phyloP scores from a whole-genome alignment of 164 flowering plant species.

The Tetrastigma voinierianum region DNA sequence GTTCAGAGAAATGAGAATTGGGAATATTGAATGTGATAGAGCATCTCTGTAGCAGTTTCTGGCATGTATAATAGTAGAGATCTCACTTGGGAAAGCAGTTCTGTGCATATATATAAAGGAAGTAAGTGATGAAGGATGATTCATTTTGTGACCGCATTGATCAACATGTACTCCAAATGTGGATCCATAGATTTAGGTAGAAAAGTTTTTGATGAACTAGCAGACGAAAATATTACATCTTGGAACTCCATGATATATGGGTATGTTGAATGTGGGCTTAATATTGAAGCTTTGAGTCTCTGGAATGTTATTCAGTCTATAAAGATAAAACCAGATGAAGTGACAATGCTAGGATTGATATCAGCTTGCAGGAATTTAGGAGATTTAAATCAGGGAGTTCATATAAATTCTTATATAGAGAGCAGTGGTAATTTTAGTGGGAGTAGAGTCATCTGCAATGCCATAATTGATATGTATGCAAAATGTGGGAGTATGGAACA shows the following conservation, averaged over 20 bases:
- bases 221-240: constrained; percentile 16
- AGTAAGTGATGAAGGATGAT: constrained; percentile 10
- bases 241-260: constrained; percentile 32
- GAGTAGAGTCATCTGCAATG: constrained; percentile 13
- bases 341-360: constrained; percentile 29
- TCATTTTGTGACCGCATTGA: constrained; percentile 24
- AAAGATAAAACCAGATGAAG: constrained; percentile 27
- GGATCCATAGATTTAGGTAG: constrained; percentile 19
- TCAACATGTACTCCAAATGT: constrained; percentile 33
- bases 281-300: constrained; percentile 16
- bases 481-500: constrained; percentile 34
- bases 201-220: constrained; percentile 23
- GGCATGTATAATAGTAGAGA: constrained; percentile 22
- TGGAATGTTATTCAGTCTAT: constrained; percentile 16
- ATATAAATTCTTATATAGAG: constrained; percentile 20
- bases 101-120: constrained; percentile 14
- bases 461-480: constrained; percentile 52
- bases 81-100: constrained; percentile 15
- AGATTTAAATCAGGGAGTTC: constrained; percentile 14
- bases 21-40: constrained; percentile 19
- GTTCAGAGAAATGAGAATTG: constrained; percentile 27
- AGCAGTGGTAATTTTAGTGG: constrained; percentile 11
- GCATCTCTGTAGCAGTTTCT: constrained; percentile 23
- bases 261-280: constrained; percentile 19
- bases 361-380: constrained; percentile 29